A percentile compares a stretch with the other conserved stretches of the same genome.
Conservation (phyloP, 805 yeast species). For the Kodamaea sagamina region DNA sequence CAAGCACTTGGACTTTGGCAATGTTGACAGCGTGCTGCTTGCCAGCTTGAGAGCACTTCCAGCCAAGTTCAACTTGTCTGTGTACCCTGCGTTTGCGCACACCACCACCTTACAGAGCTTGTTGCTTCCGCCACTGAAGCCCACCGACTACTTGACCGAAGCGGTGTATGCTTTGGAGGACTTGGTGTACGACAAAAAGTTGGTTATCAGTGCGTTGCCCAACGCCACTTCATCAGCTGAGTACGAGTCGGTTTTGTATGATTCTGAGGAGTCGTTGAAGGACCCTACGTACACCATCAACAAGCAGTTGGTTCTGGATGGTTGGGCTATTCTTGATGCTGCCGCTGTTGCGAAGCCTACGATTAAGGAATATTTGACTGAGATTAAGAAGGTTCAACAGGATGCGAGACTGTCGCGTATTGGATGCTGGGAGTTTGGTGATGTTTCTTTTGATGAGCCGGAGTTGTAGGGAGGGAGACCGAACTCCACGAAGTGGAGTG, state of each 20-base stretch:
- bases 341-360: slow-evolving; percentile 24
- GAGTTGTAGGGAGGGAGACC: slow-evolving; percentile 2
- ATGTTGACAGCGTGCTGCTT: slow-evolving; percentile 46
- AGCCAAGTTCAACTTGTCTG: slow-evolving; percentile 41
- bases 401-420: slow-evolving; percentile 50
- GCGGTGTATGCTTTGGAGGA: slow-evolving; percentile 58
- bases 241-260: slow-evolving; percentile 55
- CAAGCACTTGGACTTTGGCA: slow-evolving; percentile 65
- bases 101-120: slow-evolving; percentile 55
- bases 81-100: slow-evolving; percentile 55
- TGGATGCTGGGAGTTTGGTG: slow-evolving; percentile 81
- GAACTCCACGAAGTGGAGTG: neutral
- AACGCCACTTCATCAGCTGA: slow-evolving; percentile 44
- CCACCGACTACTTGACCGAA: slow-evolving; percentile 55
- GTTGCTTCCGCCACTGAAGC: slow-evolving; percentile 56
- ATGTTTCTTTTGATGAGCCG: slow-evolving; percentile 36
- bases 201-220: slow-evolving; percentile 55
- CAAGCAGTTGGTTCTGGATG: slow-evolving; percentile 56
- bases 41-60: slow-evolving; percentile 55
- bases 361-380: slow-evolving; percentile 36
- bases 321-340: slow-evolving; percentile 58
- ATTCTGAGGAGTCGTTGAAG: slow-evolving; percentile 52
- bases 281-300: slow-evolving; percentile 62
- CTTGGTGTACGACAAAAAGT: slow-evolving; percentile 49
- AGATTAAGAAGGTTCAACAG: slow-evolving; percentile 45